Base-by-base conservation (phyloP, 2,329 filamentous ascomycete species). In the Lachnellula arida region DNA sequence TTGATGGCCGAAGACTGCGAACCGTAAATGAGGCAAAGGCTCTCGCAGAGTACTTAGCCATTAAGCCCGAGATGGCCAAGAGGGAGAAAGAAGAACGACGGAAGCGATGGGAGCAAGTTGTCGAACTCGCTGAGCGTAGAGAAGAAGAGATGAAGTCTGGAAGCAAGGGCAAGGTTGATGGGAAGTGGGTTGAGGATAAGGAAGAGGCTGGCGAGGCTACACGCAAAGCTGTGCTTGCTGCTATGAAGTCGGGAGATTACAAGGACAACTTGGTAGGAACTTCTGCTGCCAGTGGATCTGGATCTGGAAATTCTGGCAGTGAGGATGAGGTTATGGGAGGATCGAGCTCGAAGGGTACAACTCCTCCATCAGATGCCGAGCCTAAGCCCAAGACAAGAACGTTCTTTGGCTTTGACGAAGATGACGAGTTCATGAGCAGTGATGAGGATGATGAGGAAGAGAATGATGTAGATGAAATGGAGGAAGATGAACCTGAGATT, bases 61-160 rank as follows among this genome's bases (percentile, higher is more conserved):
- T 96, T 63, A 97, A 97, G 71, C 94, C 95, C 0, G 93, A 97
- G 59, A 97, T 99, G 93, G 94, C 97, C 61, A 86, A 87, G 73
- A 90, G 90, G 69, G 91, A 97, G 71, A 93, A 91, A 68, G 92
- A 97, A 70, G 87, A 88, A 73, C 83, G 91, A 48, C 81, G 88
- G 46, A 85, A 88, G 72, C 78, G 92, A 48, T 96, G 91, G 91
- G 86, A 96, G 71, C 83, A 92, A 67, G 88, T 97, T 54, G 87
- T 97, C 12, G 88, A 93, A 49, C 80, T 87, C 57, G 86, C 94
- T 0, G 93, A 97, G 71, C 81, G 85, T 59, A 87, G 86, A 64
- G 88, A 96, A 66, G 87, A 91, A 37, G 92, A 96, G 68, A 82
- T 97, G 51, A 86, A 83, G 71, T 85, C 86, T 58, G 91, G 89